Conservation (phyloP, 495 filamentous ascomycete species). For the Talaromyces stipitatus region DNA sequence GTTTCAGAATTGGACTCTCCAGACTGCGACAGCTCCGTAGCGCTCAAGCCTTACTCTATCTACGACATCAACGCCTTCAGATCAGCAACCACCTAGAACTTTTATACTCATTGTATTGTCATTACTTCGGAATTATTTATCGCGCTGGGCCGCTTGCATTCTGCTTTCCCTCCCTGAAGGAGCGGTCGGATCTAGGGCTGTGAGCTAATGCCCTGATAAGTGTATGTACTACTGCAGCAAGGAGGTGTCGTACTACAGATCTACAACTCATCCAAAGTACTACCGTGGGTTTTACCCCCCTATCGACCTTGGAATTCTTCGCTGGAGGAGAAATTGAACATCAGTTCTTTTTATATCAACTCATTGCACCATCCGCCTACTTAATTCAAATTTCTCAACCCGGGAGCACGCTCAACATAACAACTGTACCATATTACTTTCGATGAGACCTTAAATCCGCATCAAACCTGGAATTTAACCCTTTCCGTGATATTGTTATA, state of each 20-base stretch:
- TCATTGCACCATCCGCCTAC: no score
- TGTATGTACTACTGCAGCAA: neutral
- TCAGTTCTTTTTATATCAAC: neutral
- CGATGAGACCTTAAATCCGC: neutral
- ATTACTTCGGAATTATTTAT: neutral
- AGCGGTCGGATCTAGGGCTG: neutral
- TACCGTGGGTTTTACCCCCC: neutral
- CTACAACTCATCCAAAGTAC: neutral
- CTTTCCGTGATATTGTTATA: neutral
- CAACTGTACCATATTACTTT: neutral
- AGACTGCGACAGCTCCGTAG: neutral
- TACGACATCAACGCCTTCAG: neutral
- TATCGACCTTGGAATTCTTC: neutral
- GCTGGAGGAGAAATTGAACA: neutral
- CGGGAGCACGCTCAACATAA: neutral
- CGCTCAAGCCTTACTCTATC: neutral
- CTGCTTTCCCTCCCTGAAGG: neutral
- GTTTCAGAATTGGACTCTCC: constrained; percentile 4
- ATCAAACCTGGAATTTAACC: neutral
- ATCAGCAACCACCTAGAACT: neutral
- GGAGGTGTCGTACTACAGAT: neutral
- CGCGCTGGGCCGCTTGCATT: neutral
- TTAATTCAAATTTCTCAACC: neutral
- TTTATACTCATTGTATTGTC: neutral
- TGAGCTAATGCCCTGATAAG: neutral